phyloP scores from a whole-genome alignment of 2,329 filamentous ascomycete species.

The Phaeosphaeria sp. region DNA sequence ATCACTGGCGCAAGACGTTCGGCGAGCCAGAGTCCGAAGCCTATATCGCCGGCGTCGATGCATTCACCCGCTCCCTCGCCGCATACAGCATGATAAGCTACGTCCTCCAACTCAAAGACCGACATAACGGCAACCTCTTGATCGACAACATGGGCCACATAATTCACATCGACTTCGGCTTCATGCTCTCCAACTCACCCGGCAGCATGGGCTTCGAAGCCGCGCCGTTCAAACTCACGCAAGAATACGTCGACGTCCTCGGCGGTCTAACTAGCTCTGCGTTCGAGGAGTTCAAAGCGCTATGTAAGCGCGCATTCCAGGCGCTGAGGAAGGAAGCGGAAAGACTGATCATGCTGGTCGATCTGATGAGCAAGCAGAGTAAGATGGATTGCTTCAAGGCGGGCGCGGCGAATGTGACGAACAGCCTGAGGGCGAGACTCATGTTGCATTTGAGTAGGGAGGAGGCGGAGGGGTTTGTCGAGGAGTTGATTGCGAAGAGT shows the following conservation, averaged over 20 bases:
- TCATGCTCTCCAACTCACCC: slow-evolving; percentile 87
- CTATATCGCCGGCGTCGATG: slow-evolving; percentile 75
- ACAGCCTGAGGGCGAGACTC: slow-evolving; percentile 74
- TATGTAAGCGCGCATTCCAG: slow-evolving; percentile 86
- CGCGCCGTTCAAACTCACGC: slow-evolving; percentile 84
- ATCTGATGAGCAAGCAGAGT: slow-evolving; percentile 82
- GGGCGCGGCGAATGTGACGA: slow-evolving; percentile 74
- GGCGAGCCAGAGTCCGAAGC: slow-evolving; percentile 72
- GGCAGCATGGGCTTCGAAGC: slow-evolving; percentile 86
- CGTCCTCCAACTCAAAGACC: slow-evolving; percentile 82
- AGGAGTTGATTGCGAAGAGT: slow-evolving; percentile 81
- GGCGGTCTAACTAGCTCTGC: slow-evolving; percentile 74
- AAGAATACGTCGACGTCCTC: slow-evolving; percentile 85
- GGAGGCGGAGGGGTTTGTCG: slow-evolving; percentile 81
- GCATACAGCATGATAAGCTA: slow-evolving; percentile 88
- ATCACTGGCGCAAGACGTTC: slow-evolving; percentile 83
- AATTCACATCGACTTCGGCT: slow-evolving; percentile 88
- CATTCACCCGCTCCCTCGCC: slow-evolving; percentile 81
- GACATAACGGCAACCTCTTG: slow-evolving; percentile 85
- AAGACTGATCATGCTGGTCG: slow-evolving; percentile 80
- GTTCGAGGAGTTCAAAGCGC: slow-evolving; percentile 76
- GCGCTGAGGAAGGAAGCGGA: slow-evolving; percentile 80
- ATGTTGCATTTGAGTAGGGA: slow-evolving; percentile 83
- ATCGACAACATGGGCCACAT: slow-evolving; percentile 87
- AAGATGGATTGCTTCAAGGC: slow-evolving; percentile 83